Percentiles rank a stretch among this genome's conserved stretches.
Evolutionary conservation across 352 stramenopile species (phyloP).

Genomic region (Phytopythium kandeliae): DNA sequence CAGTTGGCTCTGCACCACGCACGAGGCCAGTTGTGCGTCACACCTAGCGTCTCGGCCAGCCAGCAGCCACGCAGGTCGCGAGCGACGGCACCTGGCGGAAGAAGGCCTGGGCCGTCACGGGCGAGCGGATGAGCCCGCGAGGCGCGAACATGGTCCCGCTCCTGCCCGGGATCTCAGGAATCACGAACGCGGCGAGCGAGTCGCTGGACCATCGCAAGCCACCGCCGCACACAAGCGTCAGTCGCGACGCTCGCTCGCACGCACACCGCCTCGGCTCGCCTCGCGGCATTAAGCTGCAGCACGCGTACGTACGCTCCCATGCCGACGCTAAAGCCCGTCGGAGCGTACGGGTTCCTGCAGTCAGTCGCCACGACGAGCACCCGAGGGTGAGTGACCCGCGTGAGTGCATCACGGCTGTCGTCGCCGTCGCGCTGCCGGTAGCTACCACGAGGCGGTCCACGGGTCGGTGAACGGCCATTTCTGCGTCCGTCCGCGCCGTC

Average conservation of each 20-base stretch:
- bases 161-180: slow-evolving; percentile 8
- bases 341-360: slow-evolving; percentile 5
- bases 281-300: too few relatives aligned
- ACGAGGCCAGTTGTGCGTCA: too few relatives aligned
- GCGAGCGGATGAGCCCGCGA: slow-evolving; percentile 20
- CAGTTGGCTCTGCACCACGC: slow-evolving; percentile 28
- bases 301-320: slow-evolving; percentile 6
- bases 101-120: slow-evolving; percentile 42
- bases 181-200: slow-evolving; percentile 15
- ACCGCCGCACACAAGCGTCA: not conserved
- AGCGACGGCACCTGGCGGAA: slow-evolving; percentile 3
- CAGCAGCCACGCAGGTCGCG: not conserved
- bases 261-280: too few relatives aligned
- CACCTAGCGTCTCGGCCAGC: too few relatives aligned
- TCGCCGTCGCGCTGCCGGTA: too few relatives aligned
- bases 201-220: not conserved
- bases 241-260: not conserved
- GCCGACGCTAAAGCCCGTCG: slow-evolving; percentile 9
- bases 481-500: not conserved
- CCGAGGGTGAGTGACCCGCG: too few relatives aligned
- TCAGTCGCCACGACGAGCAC: not conserved
- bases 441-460: slow-evolving; percentile 10
- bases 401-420: too few relatives aligned
- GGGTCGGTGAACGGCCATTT: slow-evolving; percentile 3
- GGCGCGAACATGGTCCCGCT: slow-evolving; percentile 13